phyloP scores from a whole-genome alignment of 768 basidiomycete species.

The Phylloporus rhodoxanthus region DNA sequence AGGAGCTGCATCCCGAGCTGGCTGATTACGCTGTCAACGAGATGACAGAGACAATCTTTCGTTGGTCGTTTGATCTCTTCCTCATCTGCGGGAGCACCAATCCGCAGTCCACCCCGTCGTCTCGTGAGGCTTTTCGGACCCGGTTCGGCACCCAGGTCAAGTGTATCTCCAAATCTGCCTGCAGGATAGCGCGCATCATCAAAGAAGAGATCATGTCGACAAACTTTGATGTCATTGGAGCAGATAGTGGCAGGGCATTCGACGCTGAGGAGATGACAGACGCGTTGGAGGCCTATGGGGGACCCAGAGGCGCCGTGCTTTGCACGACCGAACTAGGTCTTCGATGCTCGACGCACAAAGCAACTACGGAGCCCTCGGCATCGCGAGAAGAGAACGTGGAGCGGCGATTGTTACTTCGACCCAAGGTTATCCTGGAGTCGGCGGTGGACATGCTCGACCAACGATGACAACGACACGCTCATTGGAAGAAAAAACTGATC shows the following conservation, averaged over 20 bases:
- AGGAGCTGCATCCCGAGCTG: constrained; percentile 59
- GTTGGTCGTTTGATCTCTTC: constrained; percentile 67
- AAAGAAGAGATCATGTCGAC: constrained; percentile 75
- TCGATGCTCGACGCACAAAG: constrained; percentile 52
- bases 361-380: constrained; percentile 14
- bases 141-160: constrained; percentile 57
- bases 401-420: constrained; percentile 54
- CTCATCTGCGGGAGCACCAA: constrained; percentile 54
- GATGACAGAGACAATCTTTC: constrained; percentile 66
- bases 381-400: constrained; percentile 45
- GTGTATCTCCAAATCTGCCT: constrained; percentile 59
- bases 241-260: constrained; percentile 49
- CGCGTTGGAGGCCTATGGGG: constrained; percentile 56
- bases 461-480: constrained; percentile 13
- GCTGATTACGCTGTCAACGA: constrained; percentile 64
- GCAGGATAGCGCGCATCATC: constrained; percentile 56
- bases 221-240: constrained; percentile 63
- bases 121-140: constrained; percentile 37
- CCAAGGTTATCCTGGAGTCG: constrained; percentile 76
- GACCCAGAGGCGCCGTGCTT: constrained; percentile 47
- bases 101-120: constrained; percentile 34
- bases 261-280: constrained; percentile 51
- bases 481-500: neutral
- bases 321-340: constrained; percentile 71
- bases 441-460: constrained; percentile 48